Base-by-base conservation (phyloP, 169 alveolate species). In the Cryptosporidium xiaoi region DNA sequence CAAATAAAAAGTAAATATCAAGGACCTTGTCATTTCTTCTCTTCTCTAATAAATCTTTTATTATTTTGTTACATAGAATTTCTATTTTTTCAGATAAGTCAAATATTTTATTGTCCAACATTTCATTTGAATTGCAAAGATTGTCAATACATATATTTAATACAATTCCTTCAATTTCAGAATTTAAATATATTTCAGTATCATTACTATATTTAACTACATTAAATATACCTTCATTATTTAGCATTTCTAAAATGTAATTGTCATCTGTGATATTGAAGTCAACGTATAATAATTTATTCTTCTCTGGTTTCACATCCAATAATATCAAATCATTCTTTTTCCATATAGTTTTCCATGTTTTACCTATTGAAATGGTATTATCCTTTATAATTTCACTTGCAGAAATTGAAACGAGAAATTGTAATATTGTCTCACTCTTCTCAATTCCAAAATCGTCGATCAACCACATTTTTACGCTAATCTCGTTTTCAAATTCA, bases 331-430 rank as follows among this genome's bases (percentile, higher is more conserved):
- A 53, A n/a, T 69, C 24, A 8, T 7, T 10, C 51, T 69, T 66
- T 56, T 29, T 69, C 83, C 83, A 69, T 15, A 31, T 56, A 29
- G 83, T 69, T 8, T 56, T 53, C 83, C 83, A 69, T 24, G 31
- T 12, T 51, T 31, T 3, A 51, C 83, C 68, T 27, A 29, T 16
- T 51, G 83, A 31, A 13, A 20, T 53, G 4, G 29, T 18, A 3
- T 31, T 16, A n/a, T 31, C 29, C 20, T 69, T 34, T 12, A 27
- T 53, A 50, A 50, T 66, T 0, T 15, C 51, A 40, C 4, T 6
- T 6, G 48, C 13, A 40, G 10, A 3, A 40, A 69, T 27, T 31
- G 31, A n/a, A 1, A 69, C 6, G 1, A 31, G 34, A 6, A 53
- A 55, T 51, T 50, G 8, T 12, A 69, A 15, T 31, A 51, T 33